A percentile compares a stretch with the other conserved stretches of the same genome.
phyloP scores from a whole-genome alignment of 2,329 filamentous ascomycete genomes.

The Sporothrix phasma region DNA sequence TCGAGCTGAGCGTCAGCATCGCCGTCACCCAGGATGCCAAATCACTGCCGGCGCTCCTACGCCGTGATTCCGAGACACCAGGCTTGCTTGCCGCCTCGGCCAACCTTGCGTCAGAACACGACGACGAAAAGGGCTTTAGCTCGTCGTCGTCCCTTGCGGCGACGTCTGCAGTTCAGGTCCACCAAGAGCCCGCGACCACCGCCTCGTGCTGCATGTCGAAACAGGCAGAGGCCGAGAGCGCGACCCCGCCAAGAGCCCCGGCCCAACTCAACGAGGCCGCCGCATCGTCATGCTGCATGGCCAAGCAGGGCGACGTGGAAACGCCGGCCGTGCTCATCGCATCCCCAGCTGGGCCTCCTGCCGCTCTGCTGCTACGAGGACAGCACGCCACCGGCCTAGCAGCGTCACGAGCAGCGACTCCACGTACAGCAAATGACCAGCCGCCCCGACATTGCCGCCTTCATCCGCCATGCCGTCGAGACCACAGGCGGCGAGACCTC shows the following conservation, averaged over 20 bases:
- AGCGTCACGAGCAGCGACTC: slow-evolving; percentile 27
- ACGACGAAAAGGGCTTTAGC: not conserved
- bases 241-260: too few relatives aligned
- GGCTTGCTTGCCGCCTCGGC: not conserved
- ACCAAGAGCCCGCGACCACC: not conserved
- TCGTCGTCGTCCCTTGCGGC: not conserved
- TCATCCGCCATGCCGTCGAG: slow-evolving; percentile 47
- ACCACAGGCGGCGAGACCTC: slow-evolving; percentile 50
- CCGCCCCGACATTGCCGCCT: slow-evolving; percentile 41
- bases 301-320: slow-evolving; percentile 22
- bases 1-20: slow-evolving; percentile 43
- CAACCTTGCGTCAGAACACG: not conserved
- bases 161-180: not conserved
- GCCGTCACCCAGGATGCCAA: slow-evolving; percentile 37
- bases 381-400: slow-evolving; percentile 5
- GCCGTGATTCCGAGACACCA: not conserved
- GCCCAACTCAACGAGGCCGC: too few relatives aligned
- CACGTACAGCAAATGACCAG: slow-evolving; percentile 36
- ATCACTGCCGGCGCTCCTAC: not conserved
- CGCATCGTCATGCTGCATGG: slow-evolving; percentile 8
- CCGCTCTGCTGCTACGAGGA: not conserved
- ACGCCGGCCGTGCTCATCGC: slow-evolving; percentile 15
- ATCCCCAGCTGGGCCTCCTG: not conserved
- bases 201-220: slow-evolving; percentile 9
- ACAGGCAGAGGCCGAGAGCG: slow-evolving; percentile 24